Evolutionary conservation across 75 land plant genomes (phyloP), one percentile per base, ranked within the genome.

Genomic region (Larix kaempferi): DNA sequence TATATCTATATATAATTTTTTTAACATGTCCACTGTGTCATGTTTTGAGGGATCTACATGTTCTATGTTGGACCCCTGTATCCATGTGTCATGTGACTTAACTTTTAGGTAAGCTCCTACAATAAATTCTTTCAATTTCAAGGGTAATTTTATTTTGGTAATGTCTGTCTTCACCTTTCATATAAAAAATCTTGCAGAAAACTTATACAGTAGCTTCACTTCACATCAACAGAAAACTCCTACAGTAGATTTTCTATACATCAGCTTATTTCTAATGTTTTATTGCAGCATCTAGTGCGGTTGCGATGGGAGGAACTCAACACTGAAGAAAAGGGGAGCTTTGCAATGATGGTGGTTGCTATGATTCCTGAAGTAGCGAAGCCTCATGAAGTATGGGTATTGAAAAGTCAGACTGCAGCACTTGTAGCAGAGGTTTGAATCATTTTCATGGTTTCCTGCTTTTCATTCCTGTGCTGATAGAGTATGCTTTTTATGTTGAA

Each of bases 371-470:
- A 91, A 75, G 80, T 92, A 76, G 94, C 94, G 23, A 77, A 82
- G 49, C 87, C 94, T 74, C 80, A 74, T 76, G 96, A 93, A 72
- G 85, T 86, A 77, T 98, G 99, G 99, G 89, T 86, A 57, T 76
- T 98, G 77, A 98, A 95, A 83, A 98, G 98, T 88, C 99, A 95
- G 84, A 78, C 93, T 78, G 98, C 99, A 78, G 98, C 96, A 55
- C 98, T 98, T 73, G 86, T 93, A 75, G 99, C 99, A 63, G 99
- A 98, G 98, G 99, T 98, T 59, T 62, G 83, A 19, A 60, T 60
- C 41, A 5, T 49, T 49, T 44, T 17, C 21, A 59, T 54, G 44
- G 22, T 49, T 56, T 16, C 44, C 23, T 57, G 12, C 25, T 77
- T 16, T 77, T 56, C 71, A 26, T 23, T 52, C 21, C 66, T 22